These are phyloP conservation scores for Podaxis sp. DNA, from an alignment of 768 basidiomycete species.

Conservation along the genomic window DNA sequence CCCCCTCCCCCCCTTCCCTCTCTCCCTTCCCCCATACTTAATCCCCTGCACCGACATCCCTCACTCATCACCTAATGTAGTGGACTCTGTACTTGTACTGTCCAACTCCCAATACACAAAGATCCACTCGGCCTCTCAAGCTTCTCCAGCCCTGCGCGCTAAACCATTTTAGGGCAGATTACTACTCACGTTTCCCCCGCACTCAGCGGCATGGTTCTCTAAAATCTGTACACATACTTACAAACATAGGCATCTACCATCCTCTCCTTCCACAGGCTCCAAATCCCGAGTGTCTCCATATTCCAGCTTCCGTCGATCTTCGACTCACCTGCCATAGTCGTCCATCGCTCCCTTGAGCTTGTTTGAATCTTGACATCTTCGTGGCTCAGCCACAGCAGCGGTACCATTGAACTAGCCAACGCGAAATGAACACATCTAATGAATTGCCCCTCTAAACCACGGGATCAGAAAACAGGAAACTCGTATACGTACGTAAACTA, in stretches of 20 bases:
- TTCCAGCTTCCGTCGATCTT: neutral
- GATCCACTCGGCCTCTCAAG: conserved; percentile 11
- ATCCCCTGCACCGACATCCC: neutral
- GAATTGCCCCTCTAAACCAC: neutral
- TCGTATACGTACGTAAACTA: neutral
- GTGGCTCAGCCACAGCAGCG: neutral
- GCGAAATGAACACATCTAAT: neutral
- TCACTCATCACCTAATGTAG: neutral
- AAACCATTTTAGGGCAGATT: conserved; percentile 14
- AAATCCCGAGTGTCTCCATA: neutral
- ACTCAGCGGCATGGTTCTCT: conserved; percentile 9
- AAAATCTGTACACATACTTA: neutral
- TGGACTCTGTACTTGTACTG: neutral
- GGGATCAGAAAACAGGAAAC: neutral
- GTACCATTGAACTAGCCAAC: neutral
- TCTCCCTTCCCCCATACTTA: neutral
- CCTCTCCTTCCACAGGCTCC: neutral
- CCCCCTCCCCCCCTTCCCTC: neutral
- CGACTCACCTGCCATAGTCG: neutral
- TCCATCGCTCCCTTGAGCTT: neutral
- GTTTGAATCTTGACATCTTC: neutral
- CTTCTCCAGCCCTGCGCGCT: conserved; percentile 7
- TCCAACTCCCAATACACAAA: neutral
- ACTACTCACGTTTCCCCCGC: conserved; percentile 15
- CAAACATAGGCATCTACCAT: neutral